phyloP scores from a whole-genome alignment of 2,329 filamentous ascomycete genomes.

The Harringtonia lauricola region DNA sequence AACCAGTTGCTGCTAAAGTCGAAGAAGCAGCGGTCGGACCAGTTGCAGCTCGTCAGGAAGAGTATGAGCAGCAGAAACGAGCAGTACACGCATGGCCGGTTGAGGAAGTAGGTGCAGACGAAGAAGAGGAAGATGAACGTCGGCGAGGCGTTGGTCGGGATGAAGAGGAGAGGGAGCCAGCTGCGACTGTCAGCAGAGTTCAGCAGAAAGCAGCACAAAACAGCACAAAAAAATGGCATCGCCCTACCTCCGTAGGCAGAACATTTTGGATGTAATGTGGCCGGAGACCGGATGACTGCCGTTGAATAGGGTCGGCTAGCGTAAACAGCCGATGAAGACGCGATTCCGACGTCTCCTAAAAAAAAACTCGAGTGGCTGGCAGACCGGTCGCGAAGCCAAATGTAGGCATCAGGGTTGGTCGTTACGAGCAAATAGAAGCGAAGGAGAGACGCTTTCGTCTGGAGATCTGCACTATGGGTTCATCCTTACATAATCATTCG shows the following conservation, averaged over 20 bases:
- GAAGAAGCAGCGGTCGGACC: conserved; percentile 85
- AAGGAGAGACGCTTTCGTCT: too few species aligned
- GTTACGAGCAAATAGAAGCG: too few species aligned
- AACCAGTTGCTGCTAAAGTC: conserved; percentile 93
- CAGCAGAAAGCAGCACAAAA: background rate
- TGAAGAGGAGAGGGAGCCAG: conserved; percentile 81
- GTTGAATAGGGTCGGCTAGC: too few species aligned
- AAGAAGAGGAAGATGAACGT: conserved; percentile 84
- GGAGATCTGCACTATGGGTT: too few species aligned
- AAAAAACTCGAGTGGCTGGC: too few species aligned
- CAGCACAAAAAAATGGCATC: background rate
- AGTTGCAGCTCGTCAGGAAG: conserved; percentile 54
- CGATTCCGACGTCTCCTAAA: too few species aligned
- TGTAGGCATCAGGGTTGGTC: too few species aligned
- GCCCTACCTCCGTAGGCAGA: conserved; percentile 55
- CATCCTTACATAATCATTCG: too few species aligned
- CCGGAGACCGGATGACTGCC: background rate
- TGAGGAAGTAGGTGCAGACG: conserved; percentile 88
- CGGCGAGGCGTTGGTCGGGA: conserved; percentile 75
- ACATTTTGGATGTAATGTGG: conserved; percentile 33
- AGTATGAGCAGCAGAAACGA: conserved; percentile 90
- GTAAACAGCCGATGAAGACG: background rate
- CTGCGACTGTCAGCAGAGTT: conserved; percentile 29
- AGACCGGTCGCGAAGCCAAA: too few species aligned
- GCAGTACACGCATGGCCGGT: conserved; percentile 96